Evolutionary conservation across 1,284 basidiomycete species (phyloP).

Genomic region (Stereum hirsutum): DNA sequence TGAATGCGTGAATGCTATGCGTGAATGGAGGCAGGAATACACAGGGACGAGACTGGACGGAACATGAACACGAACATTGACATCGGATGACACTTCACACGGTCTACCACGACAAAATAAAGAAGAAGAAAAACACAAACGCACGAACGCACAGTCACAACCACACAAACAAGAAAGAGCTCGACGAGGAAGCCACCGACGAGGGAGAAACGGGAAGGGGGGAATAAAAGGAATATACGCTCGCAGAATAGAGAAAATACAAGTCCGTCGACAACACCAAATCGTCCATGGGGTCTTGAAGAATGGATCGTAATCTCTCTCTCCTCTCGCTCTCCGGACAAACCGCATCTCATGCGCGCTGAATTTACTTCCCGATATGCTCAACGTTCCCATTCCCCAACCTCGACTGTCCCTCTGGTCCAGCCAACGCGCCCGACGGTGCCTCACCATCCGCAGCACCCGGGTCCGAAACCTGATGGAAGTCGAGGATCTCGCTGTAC

Average conservation of each 20-base stretch:
- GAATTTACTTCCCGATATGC: neutral
- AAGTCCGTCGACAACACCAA: too few relatives aligned
- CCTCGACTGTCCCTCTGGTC: conserved; percentile 32
- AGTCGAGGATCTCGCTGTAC: conserved; percentile 91
- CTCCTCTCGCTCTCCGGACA: too few relatives aligned
- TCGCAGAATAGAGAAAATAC: too few relatives aligned
- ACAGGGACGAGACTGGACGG: neutral
- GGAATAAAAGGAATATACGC: too few relatives aligned
- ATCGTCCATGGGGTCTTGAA: too few relatives aligned
- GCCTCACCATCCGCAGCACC: conserved; percentile 24
- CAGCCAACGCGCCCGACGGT: conserved; percentile 58
- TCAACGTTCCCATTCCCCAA: neutral
- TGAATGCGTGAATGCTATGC: too few relatives aligned
- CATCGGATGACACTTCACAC: neutral
- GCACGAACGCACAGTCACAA: neutral
- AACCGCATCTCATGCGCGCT: too few relatives aligned
- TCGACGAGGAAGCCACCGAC: neutral
- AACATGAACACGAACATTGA: neutral
- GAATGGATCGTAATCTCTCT: too few relatives aligned
- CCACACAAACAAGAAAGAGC: neutral
- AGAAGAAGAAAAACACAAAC: neutral
- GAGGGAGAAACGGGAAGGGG: neutral
- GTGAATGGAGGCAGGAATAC: too few relatives aligned
- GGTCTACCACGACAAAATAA: neutral
- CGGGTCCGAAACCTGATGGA: conserved; percentile 64